phyloP scores from a whole-genome alignment of 345 rosid species.

The Pugionium cornutum region DNA sequence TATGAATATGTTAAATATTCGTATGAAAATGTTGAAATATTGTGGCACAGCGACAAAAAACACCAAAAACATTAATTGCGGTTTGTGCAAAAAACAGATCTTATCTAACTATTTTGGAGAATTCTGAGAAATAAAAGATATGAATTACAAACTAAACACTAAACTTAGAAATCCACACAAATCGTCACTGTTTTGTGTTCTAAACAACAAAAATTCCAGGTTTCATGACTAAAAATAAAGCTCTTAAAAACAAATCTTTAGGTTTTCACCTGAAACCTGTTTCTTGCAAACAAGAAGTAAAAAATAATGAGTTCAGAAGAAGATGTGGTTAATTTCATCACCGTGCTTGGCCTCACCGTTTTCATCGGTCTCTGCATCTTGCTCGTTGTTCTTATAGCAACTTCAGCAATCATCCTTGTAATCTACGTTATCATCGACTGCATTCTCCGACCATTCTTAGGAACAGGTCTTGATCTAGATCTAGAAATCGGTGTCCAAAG shows the following conservation, averaged over 20 bases:
- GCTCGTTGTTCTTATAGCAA: slow-evolving; percentile 34
- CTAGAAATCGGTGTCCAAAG: slow-evolving; percentile 38
- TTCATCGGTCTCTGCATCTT: slow-evolving; percentile 37
- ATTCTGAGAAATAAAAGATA: slow-evolving; percentile 20
- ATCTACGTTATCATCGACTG: slow-evolving; percentile 35
- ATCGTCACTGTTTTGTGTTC: slow-evolving; percentile 17
- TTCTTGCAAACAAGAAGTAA: slow-evolving; percentile 4
- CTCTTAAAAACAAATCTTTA: slow-evolving; percentile 7
- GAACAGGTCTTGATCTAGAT: slow-evolving; percentile 29
- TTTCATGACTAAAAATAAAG: slow-evolving; percentile 33
- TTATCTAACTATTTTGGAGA: slow-evolving; percentile 13
- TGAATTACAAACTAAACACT: slow-evolving; percentile 24
- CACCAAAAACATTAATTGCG: too few relatives aligned
- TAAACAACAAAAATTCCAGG: slow-evolving; percentile 17
- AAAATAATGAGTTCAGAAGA: slow-evolving; percentile 36
- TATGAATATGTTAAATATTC: too few relatives aligned
- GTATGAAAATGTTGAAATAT: too few relatives aligned
- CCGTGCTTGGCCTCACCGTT: slow-evolving; percentile 30
- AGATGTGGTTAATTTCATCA: slow-evolving; percentile 31
- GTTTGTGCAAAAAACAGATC: too few relatives aligned
- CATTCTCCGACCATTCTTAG: slow-evolving; percentile 36
- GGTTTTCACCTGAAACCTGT: slow-evolving; percentile 8
- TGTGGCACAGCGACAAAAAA: too few relatives aligned
- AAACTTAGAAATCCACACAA: slow-evolving; percentile 29
- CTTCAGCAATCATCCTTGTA: slow-evolving; percentile 33